A percentile compares a stretch with the other conserved stretches of the same genome.
These are phyloP conservation scores for Globisporangium perplexum DNA, from an alignment of 352 stramenopile species.

Conservation along the genomic window DNA sequence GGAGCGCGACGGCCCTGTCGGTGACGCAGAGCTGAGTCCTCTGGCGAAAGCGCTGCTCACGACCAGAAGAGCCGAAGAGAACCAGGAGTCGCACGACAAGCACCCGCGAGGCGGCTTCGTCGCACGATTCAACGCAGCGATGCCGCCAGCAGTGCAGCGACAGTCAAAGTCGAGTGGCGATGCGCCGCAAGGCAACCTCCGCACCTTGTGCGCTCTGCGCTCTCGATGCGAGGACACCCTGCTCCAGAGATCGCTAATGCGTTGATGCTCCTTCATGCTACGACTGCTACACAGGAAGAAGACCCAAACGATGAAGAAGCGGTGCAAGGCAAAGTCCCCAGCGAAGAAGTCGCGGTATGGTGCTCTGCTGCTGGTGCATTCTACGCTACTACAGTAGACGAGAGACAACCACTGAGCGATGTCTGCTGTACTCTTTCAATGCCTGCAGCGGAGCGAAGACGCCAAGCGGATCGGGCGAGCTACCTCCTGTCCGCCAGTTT, in stretches of 20 bases:
- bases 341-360: conserved; percentile 20
- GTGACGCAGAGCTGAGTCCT: conserved; percentile 8
- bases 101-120: background rate
- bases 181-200: conserved; percentile 2
- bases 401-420: background rate
- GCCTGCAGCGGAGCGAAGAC: conserved; percentile 1
- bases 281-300: conserved; percentile 4
- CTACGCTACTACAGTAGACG: too few relatives aligned
- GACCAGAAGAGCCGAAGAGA: conserved; percentile 4
- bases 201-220: conserved; percentile 4
- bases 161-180: conserved; percentile 12
- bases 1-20: background rate
- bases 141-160: conserved; percentile 1
- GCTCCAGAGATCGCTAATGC: background rate
- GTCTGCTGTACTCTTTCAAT: background rate
- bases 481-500: conserved; percentile 24
- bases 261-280: background rate
- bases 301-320: conserved; percentile 11
- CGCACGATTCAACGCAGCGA: background rate
- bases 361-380: background rate
- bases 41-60: conserved; percentile 18
- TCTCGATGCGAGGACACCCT: background rate
- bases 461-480: conserved; percentile 5
- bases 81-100: conserved; percentile 8
- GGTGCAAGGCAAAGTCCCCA: conserved; percentile 12